Conservation (phyloP, 441 rosid genomes). For the Pelargonium australe region DNA sequence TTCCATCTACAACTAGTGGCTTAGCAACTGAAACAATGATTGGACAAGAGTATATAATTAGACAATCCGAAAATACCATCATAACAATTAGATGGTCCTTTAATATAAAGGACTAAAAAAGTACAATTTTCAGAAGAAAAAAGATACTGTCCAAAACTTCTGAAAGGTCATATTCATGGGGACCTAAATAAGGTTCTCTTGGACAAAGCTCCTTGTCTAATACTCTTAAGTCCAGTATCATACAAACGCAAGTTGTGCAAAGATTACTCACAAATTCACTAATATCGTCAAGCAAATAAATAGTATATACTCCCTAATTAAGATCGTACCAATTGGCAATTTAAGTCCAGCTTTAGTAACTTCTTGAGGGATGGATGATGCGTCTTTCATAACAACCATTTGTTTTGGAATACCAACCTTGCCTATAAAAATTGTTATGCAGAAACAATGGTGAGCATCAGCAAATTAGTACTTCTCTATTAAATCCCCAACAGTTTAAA, state of each 20-base stretch:
- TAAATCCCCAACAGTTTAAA: neutral
- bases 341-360: conserved; percentile 67
- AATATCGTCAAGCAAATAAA: neutral
- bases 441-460: conserved; percentile 20
- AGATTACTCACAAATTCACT: neutral
- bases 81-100: no score
- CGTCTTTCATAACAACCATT: conserved; percentile 62
- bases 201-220: neutral
- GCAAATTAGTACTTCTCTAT: conserved; percentile 16
- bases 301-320: neutral
- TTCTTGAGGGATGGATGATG: conserved; percentile 59
- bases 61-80: neutral
- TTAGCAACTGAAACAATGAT: conserved; percentile 51
- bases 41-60: neutral
- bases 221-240: neutral
- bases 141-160: no score
- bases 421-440: conserved; percentile 68
- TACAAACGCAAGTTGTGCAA: neutral
- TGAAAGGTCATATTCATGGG: no score
- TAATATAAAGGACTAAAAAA: no score
- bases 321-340: conserved; percentile 65
- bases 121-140: no score
- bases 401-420: conserved; percentile 70
- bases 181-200: no score
- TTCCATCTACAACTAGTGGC: conserved; percentile 59